These are phyloP conservation scores for Myxozyma monticola DNA, from an alignment of 805 yeast species.

Conservation along the genomic window DNA sequence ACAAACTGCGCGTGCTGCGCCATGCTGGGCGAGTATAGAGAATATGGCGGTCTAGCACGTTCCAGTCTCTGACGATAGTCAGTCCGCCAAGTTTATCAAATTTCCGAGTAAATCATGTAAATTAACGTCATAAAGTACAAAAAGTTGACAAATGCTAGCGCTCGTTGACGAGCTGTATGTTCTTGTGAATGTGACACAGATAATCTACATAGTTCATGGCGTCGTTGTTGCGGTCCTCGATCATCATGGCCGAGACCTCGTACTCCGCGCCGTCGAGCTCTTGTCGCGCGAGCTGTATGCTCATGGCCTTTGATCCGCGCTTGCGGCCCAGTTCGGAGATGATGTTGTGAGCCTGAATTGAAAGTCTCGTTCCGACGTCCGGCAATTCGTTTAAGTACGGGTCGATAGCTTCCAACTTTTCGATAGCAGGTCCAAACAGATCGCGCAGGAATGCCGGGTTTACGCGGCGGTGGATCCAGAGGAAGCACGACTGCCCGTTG, in stretches of 20 bases:
- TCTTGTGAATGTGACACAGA: conserved; percentile 64
- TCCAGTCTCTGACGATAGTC: too few species aligned
- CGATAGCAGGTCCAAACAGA: conserved; percentile 62
- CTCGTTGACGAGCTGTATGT: conserved; percentile 35
- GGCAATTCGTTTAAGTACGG: conserved; percentile 64
- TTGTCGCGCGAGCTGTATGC: conserved; percentile 63
- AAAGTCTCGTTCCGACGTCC: conserved; percentile 65
- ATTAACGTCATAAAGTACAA: background rate
- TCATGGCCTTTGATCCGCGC: conserved; percentile 44
- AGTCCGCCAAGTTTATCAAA: background rate
- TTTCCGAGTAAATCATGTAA: background rate
- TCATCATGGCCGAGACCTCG: conserved; percentile 59
- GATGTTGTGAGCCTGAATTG: conserved; percentile 64
- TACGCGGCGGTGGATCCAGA: conserved; percentile 72
- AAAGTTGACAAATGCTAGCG: background rate
- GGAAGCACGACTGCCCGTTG: conserved; percentile 57
- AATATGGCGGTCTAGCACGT: too few species aligned
- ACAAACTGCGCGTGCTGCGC: too few species aligned
- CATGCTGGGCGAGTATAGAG: too few species aligned
- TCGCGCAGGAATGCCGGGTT: conserved; percentile 69
- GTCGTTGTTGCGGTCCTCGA: conserved; percentile 69
- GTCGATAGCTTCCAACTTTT: conserved; percentile 46
- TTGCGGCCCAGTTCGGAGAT: conserved; percentile 54
- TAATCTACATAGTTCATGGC: conserved; percentile 65
- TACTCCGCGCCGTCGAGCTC: conserved; percentile 61